These are phyloP conservation scores for Strigomonas culicis DNA, from an alignment of 208 protist species.

Conservation along the genomic window DNA sequence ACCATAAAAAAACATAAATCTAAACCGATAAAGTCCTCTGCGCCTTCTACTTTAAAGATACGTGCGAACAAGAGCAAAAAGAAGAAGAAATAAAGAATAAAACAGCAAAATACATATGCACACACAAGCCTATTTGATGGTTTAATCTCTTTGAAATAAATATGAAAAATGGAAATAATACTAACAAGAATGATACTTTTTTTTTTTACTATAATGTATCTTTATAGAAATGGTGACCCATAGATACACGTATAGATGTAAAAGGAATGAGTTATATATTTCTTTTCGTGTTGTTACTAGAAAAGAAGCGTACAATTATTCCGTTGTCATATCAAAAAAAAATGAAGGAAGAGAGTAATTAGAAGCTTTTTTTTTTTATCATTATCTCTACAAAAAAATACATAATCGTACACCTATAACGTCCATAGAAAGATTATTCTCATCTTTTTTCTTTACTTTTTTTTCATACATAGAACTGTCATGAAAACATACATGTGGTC, in stretches of 20 bases:
- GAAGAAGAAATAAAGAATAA: neutral
- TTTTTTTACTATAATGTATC: too few species aligned
- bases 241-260: too few species aligned
- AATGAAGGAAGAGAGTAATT: neutral
- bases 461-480: neutral
- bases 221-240: too few species aligned
- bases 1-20: too few species aligned
- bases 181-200: too few species aligned
- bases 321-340: neutral
- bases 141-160: too few species aligned
- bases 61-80: too few species aligned
- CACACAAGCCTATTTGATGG: too few species aligned
- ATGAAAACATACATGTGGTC: neutral
- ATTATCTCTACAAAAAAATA: neutral
- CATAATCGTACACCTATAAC: constrained; percentile 10
- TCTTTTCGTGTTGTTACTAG: neutral
- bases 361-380: neutral
- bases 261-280: neutral
- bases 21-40: too few species aligned
- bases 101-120: too few species aligned
- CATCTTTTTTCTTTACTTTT: neutral
- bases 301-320: neutral
- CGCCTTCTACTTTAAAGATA: too few species aligned
- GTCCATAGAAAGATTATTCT: neutral
- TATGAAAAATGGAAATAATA: neutral